Evolutionary conservation across 2,329 filamentous ascomycete species (phyloP).

Genomic region (Penicillium sp.): DNA sequence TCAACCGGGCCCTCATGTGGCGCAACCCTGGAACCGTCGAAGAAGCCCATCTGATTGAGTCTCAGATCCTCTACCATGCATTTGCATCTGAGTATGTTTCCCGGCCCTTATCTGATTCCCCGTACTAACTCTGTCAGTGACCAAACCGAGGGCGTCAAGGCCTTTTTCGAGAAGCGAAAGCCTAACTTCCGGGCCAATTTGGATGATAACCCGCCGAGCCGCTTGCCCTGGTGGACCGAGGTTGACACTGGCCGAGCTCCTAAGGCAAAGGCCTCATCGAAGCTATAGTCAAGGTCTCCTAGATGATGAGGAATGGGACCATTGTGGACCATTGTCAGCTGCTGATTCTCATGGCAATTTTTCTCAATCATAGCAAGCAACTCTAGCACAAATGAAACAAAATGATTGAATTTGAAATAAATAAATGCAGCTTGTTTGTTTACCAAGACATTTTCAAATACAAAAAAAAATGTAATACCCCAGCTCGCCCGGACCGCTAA

Average conservation of each 20-base stretch:
- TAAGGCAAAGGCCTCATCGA: conserved; percentile 26
- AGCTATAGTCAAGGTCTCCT: conserved; percentile 21
- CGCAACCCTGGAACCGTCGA: conserved; percentile 60
- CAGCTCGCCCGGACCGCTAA: conserved; percentile 28
- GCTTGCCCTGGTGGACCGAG: conserved; percentile 72
- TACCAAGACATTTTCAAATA: conserved; percentile 23
- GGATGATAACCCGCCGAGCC: conserved; percentile 61
- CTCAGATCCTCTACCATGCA: conserved; percentile 43
- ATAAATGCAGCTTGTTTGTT: conserved; percentile 13
- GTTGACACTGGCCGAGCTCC: conserved; percentile 47
- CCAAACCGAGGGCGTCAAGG: conserved; percentile 67
- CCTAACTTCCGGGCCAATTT: conserved; percentile 66
- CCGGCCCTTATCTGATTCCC: too few species aligned
- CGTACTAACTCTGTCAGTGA: conserved; percentile 52
- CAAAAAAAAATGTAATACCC: conserved; percentile 23
- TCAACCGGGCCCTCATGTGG: conserved; percentile 76
- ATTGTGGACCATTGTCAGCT: neutral
- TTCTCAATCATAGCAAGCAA: neutral
- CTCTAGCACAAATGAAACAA: neutral
- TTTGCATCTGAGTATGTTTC: conserved; percentile 38
- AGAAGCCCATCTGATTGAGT: conserved; percentile 71
- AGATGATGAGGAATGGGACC: neutral
- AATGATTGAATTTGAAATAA: neutral
- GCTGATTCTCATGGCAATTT: neutral
- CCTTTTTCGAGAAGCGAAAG: conserved; percentile 71